Conservation (phyloP, 2,329 filamentous ascomycete species). For the Alternaria dauci region DNA sequence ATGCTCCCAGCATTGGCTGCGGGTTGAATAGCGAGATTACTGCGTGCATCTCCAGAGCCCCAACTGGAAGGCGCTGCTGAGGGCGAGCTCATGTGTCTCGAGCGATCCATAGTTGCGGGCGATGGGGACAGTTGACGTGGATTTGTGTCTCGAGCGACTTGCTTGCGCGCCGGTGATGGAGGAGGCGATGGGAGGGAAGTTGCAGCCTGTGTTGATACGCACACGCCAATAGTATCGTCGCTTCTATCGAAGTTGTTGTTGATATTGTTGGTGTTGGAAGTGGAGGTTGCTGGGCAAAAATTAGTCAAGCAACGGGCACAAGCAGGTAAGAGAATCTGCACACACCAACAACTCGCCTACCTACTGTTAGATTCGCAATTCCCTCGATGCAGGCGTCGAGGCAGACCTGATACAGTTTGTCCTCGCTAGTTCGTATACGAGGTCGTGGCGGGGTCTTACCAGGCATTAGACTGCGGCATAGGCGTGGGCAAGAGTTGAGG, state of each 20-base stretch:
- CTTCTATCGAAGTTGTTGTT: neutral
- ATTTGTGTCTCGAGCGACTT: neutral
- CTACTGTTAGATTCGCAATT: slow-evolving; percentile 25
- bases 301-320: slow-evolving; percentile 3
- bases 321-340: slow-evolving; percentile 5
- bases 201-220: neutral
- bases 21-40: slow-evolving; percentile 37
- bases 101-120: slow-evolving; percentile 24
- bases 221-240: neutral
- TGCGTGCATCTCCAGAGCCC: slow-evolving; percentile 17
- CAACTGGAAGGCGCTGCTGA: neutral
- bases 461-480: slow-evolving; percentile 19
- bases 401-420: slow-evolving; percentile 22
- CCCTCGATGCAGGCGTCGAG: slow-evolving; percentile 31
- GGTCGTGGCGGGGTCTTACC: neutral
- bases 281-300: slow-evolving; percentile 9
- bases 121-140: neutral
- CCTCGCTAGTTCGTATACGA: slow-evolving; percentile 16
- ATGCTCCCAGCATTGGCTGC: slow-evolving; percentile 21
- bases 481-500: neutral
- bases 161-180: slow-evolving; percentile 11
- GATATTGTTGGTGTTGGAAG: slow-evolving; percentile 7
- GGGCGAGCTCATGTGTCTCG: slow-evolving; percentile 15
- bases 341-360: slow-evolving; percentile 10
- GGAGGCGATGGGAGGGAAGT: slow-evolving; percentile 15